Evolutionary conservation across 768 basidiomycete species (phyloP), one percentile per base, ranked within the genome.

Genomic region (Tylopilus intermedius): DNA sequence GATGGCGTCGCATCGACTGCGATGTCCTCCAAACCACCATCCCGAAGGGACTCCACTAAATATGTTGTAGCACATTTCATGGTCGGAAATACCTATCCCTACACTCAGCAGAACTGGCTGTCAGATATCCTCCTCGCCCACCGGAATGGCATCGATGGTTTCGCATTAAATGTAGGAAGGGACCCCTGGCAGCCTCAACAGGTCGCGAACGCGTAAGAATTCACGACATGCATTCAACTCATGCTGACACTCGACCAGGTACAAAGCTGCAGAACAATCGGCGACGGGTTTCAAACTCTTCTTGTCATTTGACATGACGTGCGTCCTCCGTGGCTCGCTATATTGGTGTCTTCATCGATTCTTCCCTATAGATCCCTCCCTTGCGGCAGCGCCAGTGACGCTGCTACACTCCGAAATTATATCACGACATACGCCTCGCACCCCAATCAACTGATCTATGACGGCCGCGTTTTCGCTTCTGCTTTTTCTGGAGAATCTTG

Each of bases 261-360:
- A 81, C 62, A 62, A 74, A 41, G 81, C 84, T 30, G 84, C 85
- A 4, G 62, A 62, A 15, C 71, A 77, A 45, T 75, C 76, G 24
- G 76, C 74, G 15, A 71, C 78, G 9, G 72, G 73, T 47, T 89
- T 90, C 74, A 83, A 86, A 64, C 71, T 91, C 46, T 90, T 89
- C 69, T 61, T 90, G 54, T 88, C 85, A 13, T 79, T 90, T 45
- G 89, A 91, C 62, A 89, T 88, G 88, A 71, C 81, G 82, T 86
- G 60, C 59, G 75, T 77, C 22, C 45, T 24, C 45, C 37, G 3
- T 41, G 38, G 5, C 50, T 30, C 22, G 11, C 43, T n/a, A 29
- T 38, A 2, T 35, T 47, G 5, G 7, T 38, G 33, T 45, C 24
- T 37, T 47, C 26, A 57, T 43, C 9, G 30, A 30, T 30, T 42